Conservation (phyloP, 306 rosid species). For the Arachis stenosperma region DNA sequence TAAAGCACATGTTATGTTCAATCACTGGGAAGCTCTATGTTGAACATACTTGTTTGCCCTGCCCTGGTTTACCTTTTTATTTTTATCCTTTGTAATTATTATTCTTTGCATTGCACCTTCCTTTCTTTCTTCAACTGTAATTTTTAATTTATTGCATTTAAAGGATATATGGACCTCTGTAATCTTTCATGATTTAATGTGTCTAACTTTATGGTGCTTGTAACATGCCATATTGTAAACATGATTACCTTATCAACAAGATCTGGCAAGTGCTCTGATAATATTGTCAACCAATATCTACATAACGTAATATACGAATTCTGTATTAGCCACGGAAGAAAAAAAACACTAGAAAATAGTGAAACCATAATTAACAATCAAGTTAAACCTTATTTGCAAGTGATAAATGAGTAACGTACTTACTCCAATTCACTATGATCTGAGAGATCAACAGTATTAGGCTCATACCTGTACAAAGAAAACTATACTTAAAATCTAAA, state of each 20-base stretch:
- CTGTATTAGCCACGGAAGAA: conserved; percentile 34
- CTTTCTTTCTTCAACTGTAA: conserved; percentile 12
- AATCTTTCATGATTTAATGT: conserved; percentile 17
- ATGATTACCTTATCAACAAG: conserved; percentile 79
- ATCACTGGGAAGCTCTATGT: conserved; percentile 1
- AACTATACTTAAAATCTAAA: conserved; percentile 18
- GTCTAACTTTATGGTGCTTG: neutral
- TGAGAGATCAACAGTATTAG: conserved; percentile 83
- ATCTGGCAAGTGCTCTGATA: conserved; percentile 75
- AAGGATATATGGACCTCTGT: neutral
- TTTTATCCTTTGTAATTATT: neutral
- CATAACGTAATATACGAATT: conserved; percentile 38
- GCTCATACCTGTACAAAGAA: conserved; percentile 68
- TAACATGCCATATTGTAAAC: neutral
- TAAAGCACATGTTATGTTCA: conserved; percentile 1
- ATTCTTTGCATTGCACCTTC: conserved; percentile 7
- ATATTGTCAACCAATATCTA: conserved; percentile 81
- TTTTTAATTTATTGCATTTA: neutral
- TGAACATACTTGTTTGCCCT: neutral
- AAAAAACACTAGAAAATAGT: conserved; percentile 23
- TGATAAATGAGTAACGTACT: conserved; percentile 45
- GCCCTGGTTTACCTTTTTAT: neutral
- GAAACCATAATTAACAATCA: conserved; percentile 12
- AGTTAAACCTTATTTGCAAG: neutral
- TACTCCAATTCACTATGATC: conserved; percentile 79